phyloP scores from a whole-genome alignment of 805 yeast species.

The Candida sakaeoensis region DNA sequence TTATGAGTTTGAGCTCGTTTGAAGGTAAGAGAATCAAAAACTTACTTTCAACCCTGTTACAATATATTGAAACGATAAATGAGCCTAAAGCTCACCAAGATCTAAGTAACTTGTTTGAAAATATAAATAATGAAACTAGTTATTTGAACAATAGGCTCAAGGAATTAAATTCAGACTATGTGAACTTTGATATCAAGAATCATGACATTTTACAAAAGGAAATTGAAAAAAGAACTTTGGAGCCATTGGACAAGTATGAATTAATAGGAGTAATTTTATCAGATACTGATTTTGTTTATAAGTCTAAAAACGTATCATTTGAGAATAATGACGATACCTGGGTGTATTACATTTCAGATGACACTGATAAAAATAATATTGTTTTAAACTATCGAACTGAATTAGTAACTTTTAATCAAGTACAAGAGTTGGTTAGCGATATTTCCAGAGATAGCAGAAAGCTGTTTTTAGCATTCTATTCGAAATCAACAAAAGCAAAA shows the following conservation, averaged over 20 bases:
- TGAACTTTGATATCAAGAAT: conserved; percentile 18
- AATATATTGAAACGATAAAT: conserved; percentile 14
- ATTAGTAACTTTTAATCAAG: conserved; percentile 17
- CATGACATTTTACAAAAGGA: conserved; percentile 17
- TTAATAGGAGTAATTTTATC: conserved; percentile 30
- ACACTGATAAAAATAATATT: conserved; percentile 6
- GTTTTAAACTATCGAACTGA: conserved; percentile 18
- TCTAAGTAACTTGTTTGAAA: conserved; percentile 16
- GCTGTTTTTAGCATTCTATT: conserved; percentile 18
- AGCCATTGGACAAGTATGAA: conserved; percentile 18
- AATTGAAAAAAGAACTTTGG: conserved; percentile 6
- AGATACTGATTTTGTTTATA: conserved; percentile 27
- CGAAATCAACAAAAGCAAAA: conserved; percentile 11
- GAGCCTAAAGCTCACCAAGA: conserved; percentile 15
- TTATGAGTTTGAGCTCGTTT: conserved; percentile 33
- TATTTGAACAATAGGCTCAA: conserved; percentile 18
- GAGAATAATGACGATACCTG: conserved; percentile 16
- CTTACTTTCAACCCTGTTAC: conserved; percentile 21
- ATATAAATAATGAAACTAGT: conserved; percentile 15
- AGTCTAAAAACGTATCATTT: conserved; percentile 10
- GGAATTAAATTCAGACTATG: conserved; percentile 14
- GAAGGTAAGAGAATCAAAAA: conserved; percentile 36
- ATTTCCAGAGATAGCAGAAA: conserved; percentile 11
- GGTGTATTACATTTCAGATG: conserved; percentile 17
- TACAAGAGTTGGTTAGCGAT: conserved; percentile 16